These are phyloP conservation scores for Allomyces javanicus DNA, from an alignment of 192 early-diverging fungal genomes.

Conservation along the genomic window DNA sequence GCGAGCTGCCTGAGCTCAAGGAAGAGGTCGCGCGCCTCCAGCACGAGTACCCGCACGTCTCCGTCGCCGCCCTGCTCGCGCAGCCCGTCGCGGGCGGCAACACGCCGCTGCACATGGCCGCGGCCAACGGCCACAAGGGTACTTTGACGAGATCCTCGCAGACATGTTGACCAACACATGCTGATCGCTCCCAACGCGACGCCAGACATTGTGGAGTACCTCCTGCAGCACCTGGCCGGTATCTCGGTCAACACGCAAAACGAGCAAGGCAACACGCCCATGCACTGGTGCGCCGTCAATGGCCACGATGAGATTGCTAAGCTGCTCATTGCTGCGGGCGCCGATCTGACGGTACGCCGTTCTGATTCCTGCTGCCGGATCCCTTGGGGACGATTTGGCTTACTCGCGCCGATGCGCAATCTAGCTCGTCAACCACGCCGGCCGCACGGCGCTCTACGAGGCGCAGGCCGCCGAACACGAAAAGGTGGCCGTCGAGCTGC, in stretches of 20 bases:
- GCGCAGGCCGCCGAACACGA: neutral
- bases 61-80: slow-evolving; percentile 11
- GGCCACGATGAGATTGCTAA: slow-evolving; percentile 49
- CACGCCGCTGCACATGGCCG: slow-evolving; percentile 61
- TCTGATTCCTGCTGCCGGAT: no score
- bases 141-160: neutral
- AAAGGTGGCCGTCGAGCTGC: neutral
- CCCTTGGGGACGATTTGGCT: no score
- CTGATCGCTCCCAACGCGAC: neutral
- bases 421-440: neutral
- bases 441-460: neutral
- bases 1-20: slow-evolving; percentile 49
- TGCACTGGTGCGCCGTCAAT: slow-evolving; percentile 76
- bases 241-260: slow-evolving; percentile 28
- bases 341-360: slow-evolving; percentile 28
- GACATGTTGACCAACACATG: no score
- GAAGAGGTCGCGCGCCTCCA: slow-evolving; percentile 6
- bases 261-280: slow-evolving; percentile 42
- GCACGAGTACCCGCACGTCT: slow-evolving; percentile 10
- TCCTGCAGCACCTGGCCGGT: slow-evolving; percentile 15
- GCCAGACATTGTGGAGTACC: slow-evolving; percentile 29
- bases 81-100: slow-evolving; percentile 27
- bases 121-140: slow-evolving; percentile 57
- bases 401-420: no score
- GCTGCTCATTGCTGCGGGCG: slow-evolving; percentile 35